These are phyloP conservation scores for Otatea glauca DNA, from an alignment of 176 grass and related monocot genomes.

Conservation along the genomic window DNA sequence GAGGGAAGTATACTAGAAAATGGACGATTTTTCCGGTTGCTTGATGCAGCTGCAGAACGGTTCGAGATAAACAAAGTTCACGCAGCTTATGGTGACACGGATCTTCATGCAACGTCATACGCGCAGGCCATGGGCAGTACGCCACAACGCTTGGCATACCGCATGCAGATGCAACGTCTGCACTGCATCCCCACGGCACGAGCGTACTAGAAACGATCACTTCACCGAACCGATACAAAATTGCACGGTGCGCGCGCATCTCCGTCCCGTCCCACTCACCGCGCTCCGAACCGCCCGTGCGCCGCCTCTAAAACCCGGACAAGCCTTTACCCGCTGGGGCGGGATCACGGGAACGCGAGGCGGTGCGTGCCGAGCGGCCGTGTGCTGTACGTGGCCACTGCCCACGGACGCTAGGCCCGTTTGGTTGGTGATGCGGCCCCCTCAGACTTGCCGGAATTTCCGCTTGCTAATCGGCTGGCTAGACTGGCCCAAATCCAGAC, in stretches of 20 bases:
- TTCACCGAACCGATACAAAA: neutral
- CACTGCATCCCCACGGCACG: neutral
- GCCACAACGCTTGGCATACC: neutral
- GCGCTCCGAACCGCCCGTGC: neutral
- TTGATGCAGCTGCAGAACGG: too few relatives aligned
- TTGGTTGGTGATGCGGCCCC: neutral
- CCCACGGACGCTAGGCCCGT: neutral
- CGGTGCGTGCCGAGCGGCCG: neutral
- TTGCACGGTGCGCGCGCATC: neutral
- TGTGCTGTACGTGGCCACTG: too few relatives aligned
- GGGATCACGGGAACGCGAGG: neutral
- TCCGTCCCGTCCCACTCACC: neutral
- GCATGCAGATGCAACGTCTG: neutral
- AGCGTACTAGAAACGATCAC: neutral
- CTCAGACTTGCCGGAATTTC: neutral
- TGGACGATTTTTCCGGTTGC: too few relatives aligned
- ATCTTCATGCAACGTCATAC: too few relatives aligned
- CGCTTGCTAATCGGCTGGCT: neutral
- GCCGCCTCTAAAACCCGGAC: neutral
- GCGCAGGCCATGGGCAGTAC: neutral
- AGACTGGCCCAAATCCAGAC: neutral
- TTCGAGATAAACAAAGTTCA: too few relatives aligned
- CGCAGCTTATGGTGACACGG: too few relatives aligned
- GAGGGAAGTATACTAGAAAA: too few relatives aligned
- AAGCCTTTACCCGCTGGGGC: neutral